Evolutionary conservation across 495 filamentous ascomycete genomes (phyloP), one percentile per base, ranked within the genome.

Genomic region (Podospora fimiseda): DNA sequence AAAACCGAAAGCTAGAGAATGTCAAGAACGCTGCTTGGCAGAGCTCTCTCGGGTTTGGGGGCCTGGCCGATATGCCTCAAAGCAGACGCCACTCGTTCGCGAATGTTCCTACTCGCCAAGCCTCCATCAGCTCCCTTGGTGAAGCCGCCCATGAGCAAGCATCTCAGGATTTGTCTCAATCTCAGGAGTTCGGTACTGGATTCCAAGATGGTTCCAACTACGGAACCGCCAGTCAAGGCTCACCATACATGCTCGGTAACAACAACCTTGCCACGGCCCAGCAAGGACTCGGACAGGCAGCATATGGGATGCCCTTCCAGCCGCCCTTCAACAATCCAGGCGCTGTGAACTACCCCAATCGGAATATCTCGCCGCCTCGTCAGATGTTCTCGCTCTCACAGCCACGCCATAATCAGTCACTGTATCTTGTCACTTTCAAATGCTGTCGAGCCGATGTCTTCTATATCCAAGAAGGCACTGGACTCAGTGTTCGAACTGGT

Each of bases 41-140:
- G 62, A 94, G 84, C 43, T 87, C 87, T 6, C 82, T 90, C 18
- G 87, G 87, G 0, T 95, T 94, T 62, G 84, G 82, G 21, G 80
- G 84, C 16, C 57, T 87, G 37, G 69, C 71, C 16, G 87, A 92
- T 48, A 72, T 84, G 15, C 81, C 88, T 23, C 90, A 96, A 57
- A 96, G 92, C 62, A 82, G 93, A 45, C 85, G 93, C 2, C 93
- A 98, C 69, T 97, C 93, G n/a, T 95, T 98, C 66, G 92, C 90
- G n/a, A 88, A 92, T 62, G 72, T 78, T 22, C 69, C 69, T 37
- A 78, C 87, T 15, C 83, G 87, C 24, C 84, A 89, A 57, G 73
- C 72, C 9, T 90, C 87, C 2, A 77, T 89, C 48, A 76, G 83
- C 50, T 86, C 85, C 18, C 68, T 78, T 46, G 74, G 75, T 39